Evolutionary conservation across 2,329 filamentous ascomycete species (phyloP).

Genomic region (Kalaharituber pfeilii): DNA sequence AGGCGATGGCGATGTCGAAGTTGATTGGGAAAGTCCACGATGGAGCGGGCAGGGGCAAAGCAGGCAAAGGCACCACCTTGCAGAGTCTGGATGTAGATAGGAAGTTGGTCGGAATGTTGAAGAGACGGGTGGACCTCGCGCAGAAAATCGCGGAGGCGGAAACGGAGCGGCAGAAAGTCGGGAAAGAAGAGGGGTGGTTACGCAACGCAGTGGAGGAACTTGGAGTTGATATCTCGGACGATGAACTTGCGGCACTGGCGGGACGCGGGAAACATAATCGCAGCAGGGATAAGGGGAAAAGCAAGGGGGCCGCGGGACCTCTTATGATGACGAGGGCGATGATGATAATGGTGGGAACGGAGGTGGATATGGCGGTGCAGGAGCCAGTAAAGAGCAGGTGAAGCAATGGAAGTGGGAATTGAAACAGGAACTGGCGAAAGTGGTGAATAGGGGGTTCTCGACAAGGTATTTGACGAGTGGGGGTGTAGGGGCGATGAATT

Average conservation of each 20-base stretch:
- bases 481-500: neutral
- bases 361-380: constrained; percentile 20
- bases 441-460: constrained; percentile 75
- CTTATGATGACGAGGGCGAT: neutral
- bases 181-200: constrained; percentile 70
- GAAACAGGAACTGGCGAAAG: constrained; percentile 48
- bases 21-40: constrained; percentile 79
- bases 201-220: constrained; percentile 74
- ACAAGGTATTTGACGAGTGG: constrained; percentile 73
- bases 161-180: constrained; percentile 73
- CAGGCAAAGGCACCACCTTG: constrained; percentile 43
- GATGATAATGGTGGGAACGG: constrained; percentile 11
- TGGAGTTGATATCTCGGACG: constrained; percentile 73
- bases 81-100: constrained; percentile 70
- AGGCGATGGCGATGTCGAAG: constrained; percentile 66
- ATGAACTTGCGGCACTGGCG: constrained; percentile 47
- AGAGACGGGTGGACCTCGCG: constrained; percentile 59
- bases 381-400: constrained; percentile 55
- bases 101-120: constrained; percentile 56
- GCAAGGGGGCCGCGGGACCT: constrained; percentile 44
- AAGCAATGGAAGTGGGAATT: constrained; percentile 53
- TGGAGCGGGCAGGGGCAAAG: constrained; percentile 34
- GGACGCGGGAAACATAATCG: constrained; percentile 45
- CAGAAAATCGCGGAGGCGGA: constrained; percentile 70
- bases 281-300: constrained; percentile 51